phyloP scores from a whole-genome alignment of 352 stramenopile species.

The Phytophthora lateralis region DNA sequence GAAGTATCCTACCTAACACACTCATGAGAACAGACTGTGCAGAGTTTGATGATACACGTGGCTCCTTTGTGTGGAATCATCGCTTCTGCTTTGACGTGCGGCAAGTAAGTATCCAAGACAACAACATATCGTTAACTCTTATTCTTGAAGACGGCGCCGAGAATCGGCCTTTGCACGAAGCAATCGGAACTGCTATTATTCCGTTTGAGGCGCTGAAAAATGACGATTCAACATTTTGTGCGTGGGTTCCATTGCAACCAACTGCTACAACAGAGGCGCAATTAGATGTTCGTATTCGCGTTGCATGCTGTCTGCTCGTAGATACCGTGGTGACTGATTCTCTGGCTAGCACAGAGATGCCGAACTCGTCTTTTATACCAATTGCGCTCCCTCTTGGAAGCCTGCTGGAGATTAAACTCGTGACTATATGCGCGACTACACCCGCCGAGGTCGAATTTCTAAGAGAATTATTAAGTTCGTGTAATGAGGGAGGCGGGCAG shows the following conservation, averaged over 20 bases:
- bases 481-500: not conserved
- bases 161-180: not conserved
- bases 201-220: not conserved
- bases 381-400: conserved; percentile 24
- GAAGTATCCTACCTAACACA: not conserved
- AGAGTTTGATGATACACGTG: not conserved
- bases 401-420: conserved; percentile 19
- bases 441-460: conserved; percentile 7
- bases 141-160: not conserved
- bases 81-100: not conserved
- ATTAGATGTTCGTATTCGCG: not conserved
- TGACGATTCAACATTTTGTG: not conserved
- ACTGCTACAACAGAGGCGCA: not conserved
- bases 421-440: conserved; percentile 15
- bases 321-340: not conserved
- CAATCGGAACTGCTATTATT: not conserved
- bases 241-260: not conserved
- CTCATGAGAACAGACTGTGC: not conserved
- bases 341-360: not conserved
- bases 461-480: not conserved
- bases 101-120: not conserved
- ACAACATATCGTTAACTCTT: not conserved
- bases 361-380: not conserved
- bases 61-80: not conserved
- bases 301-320: not conserved